Conservation (phyloP, 371 early-diverging fungal genomes). For the Blyttiomyces sp. region DNA sequence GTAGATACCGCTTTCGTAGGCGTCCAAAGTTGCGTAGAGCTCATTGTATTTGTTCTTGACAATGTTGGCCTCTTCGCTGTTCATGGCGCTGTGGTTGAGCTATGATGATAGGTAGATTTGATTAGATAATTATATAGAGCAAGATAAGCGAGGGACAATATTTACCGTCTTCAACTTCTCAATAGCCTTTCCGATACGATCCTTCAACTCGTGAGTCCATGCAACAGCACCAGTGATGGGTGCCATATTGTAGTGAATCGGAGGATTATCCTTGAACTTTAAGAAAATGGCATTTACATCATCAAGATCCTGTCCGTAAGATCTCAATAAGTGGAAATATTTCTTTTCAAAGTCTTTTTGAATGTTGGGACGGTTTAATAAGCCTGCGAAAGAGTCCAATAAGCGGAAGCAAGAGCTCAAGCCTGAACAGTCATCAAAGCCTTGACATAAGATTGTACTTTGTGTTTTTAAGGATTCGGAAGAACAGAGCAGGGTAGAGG, state of each 20-base stretch:
- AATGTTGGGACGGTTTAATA: conserved; percentile 49
- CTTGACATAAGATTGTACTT: conserved; percentile 56
- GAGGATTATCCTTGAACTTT: conserved; percentile 44
- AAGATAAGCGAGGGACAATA: neutral
- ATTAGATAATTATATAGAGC: neutral
- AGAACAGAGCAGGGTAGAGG: neutral
- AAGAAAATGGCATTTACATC: conserved; percentile 47
- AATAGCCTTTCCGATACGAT: conserved; percentile 51
- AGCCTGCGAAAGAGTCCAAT: conserved; percentile 56
- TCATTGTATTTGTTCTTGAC: conserved; percentile 47
- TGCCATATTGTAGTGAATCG: conserved; percentile 63
- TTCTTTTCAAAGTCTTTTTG: conserved; percentile 53
- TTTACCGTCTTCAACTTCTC: conserved; percentile 52
- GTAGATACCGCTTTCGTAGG: conserved; percentile 44
- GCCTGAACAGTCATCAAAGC: conserved; percentile 57
- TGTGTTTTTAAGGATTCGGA: neutral
- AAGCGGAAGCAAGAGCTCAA: conserved; percentile 53
- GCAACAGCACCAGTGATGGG: conserved; percentile 57
- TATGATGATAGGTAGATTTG: neutral
- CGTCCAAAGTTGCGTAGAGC: conserved; percentile 35
- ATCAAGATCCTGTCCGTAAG: conserved; percentile 50
- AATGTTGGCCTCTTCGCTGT: conserved; percentile 46
- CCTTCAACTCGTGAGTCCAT: conserved; percentile 57
- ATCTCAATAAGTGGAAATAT: conserved; percentile 49
- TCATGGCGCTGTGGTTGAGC: conserved; percentile 51